phyloP scores from a whole-genome alignment of 2,329 filamentous ascomycete species.

The Hypoxylon sp. region DNA sequence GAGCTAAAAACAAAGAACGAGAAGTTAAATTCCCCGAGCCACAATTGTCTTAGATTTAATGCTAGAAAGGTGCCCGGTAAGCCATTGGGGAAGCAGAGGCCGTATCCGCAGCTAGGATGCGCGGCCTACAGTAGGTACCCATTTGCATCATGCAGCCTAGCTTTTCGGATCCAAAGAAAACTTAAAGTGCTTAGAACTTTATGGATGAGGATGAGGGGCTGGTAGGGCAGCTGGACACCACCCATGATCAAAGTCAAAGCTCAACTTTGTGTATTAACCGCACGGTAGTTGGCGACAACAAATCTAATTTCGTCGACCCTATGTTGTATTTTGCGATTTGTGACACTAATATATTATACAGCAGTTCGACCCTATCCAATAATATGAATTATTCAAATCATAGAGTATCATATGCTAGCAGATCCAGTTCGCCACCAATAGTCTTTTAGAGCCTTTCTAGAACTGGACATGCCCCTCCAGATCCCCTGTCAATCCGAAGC shows the following conservation, averaged over 20 bases:
- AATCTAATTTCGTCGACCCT: conserved; percentile 10
- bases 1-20: conserved; percentile 12
- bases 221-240: conserved; percentile 4
- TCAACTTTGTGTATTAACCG: conserved; percentile 20
- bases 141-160: conserved; percentile 35
- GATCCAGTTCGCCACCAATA: conserved; percentile 39
- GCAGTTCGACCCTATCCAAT: conserved; percentile 32
- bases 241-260: conserved; percentile 4
- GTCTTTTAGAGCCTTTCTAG: conserved; percentile 37
- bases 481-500: conserved; percentile 36
- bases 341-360: conserved; percentile 40
- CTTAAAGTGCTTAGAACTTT: conserved; percentile 12
- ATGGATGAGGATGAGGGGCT: conserved; percentile 17
- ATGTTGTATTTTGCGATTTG: conserved; percentile 15
- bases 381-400: conserved; percentile 19
- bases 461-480: conserved; percentile 42
- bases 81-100: conserved; percentile 6
- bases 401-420: conserved; percentile 4
- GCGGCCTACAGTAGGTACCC: conserved; percentile 13
- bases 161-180: conserved; percentile 22
- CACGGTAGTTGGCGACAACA: conserved; percentile 27
- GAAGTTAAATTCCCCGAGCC: conserved; percentile 9
- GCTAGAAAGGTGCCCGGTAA: conserved; percentile 11
- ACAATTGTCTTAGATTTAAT: conserved; percentile 17
- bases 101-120: conserved; percentile 29